phyloP scores from a whole-genome alignment of 176 grass and related monocot species.

The Lolium rigidum region DNA sequence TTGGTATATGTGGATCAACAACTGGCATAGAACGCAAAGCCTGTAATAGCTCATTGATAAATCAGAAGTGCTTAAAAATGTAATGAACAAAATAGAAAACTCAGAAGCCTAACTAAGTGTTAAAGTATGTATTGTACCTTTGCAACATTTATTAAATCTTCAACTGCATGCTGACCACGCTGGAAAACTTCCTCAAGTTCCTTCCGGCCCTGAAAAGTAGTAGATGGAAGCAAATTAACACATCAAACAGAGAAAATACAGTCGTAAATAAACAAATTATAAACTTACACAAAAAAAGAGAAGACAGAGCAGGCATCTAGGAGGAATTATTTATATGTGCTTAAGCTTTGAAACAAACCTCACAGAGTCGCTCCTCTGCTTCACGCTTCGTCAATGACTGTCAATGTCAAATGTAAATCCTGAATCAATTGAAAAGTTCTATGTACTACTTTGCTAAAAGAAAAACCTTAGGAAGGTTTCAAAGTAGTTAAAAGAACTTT shows the following conservation, averaged over 20 bases:
- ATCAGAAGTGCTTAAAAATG: not conserved
- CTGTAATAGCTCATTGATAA: constrained; percentile 47
- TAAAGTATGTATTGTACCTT: constrained; percentile 59
- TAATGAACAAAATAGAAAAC: constrained; percentile 21
- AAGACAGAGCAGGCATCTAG: not conserved
- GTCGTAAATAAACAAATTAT: constrained; percentile 6
- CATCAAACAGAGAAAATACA: not conserved
- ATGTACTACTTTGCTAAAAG: constrained; percentile 21
- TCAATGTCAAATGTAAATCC: constrained; percentile 68
- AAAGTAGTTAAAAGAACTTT: constrained; percentile 17
- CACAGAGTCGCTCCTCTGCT: constrained; percentile 85
- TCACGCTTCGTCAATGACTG: constrained; percentile 97
- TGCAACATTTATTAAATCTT: constrained; percentile 86
- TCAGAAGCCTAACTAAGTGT: constrained; percentile 25
- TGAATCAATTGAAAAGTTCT: constrained; percentile 59
- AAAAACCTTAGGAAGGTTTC: not conserved
- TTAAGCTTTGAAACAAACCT: constrained; percentile 58
- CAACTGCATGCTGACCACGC: constrained; percentile 56
- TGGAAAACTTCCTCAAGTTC: constrained; percentile 84
- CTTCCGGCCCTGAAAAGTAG: constrained; percentile 69
- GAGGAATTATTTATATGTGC: not conserved
- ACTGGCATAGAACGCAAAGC: constrained; percentile 91
- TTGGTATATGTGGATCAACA: constrained; percentile 85
- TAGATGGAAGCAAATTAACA: constrained; percentile 28
- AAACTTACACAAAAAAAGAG: not conserved